phyloP scores from a whole-genome alignment of 805 yeast species.

The Ogataea salicorniae region DNA sequence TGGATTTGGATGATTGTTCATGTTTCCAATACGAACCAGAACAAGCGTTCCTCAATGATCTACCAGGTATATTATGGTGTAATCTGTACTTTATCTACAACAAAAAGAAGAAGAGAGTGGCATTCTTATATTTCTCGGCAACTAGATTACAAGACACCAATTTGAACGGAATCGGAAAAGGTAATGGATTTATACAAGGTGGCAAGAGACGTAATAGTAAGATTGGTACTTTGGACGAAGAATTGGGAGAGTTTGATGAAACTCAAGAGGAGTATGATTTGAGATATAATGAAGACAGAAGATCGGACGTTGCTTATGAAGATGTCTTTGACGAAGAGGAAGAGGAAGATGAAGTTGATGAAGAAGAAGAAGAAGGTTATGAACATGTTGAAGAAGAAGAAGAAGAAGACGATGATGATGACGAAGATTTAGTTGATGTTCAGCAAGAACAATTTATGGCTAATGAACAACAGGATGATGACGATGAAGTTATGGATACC shows the following conservation, averaged over 20 bases:
- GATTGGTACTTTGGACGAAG: slow-evolving; percentile 29
- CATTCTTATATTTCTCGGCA: slow-evolving; percentile 71
- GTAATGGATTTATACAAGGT: neutral
- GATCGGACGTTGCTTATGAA: slow-evolving; percentile 23
- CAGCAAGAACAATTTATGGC: slow-evolving; percentile 6
- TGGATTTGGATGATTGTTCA: slow-evolving; percentile 62
- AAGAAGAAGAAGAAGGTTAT: slow-evolving; percentile 35
- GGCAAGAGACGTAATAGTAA: slow-evolving; percentile 29
- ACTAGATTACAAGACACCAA: slow-evolving; percentile 29
- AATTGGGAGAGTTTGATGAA: slow-evolving; percentile 23
- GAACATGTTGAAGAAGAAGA: slow-evolving; percentile 32
- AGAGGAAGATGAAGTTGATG: slow-evolving; percentile 43
- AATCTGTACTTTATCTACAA: slow-evolving; percentile 89
- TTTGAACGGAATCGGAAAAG: slow-evolving; percentile 8
- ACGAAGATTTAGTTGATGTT: slow-evolving; percentile 5
- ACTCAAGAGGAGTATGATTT: slow-evolving; percentile 34
- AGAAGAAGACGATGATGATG: slow-evolving; percentile 23
- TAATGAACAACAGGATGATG: slow-evolving; percentile 15
- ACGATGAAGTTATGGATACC: slow-evolving; percentile 10
- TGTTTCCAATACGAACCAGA: slow-evolving; percentile 61
- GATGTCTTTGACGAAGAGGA: slow-evolving; percentile 36
- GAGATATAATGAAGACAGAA: slow-evolving; percentile 22
- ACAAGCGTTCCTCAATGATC: slow-evolving; percentile 62
- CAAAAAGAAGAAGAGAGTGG: slow-evolving; percentile 86
- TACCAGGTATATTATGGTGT: slow-evolving; percentile 60